phyloP scores from a whole-genome alignment of 331 rosid species.

The Arachis monticola region DNA sequence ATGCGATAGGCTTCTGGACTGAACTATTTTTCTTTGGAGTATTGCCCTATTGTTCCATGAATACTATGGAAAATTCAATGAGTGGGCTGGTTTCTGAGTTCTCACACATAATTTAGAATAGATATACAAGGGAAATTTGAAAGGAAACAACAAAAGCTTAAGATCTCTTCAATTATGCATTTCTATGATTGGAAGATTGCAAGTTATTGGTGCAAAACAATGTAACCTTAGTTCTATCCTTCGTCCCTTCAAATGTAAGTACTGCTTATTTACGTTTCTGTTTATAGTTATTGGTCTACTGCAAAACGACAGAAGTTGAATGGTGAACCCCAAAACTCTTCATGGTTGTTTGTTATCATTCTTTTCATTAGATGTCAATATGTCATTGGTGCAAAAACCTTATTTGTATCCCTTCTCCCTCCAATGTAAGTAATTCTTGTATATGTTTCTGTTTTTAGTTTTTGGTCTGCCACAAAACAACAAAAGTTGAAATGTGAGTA shows the following conservation, averaged over 20 bases:
- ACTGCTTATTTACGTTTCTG: neutral
- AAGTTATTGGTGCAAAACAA: constrained; percentile 12
- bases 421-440: neutral
- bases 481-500: neutral
- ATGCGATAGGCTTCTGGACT: neutral
- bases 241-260: constrained; percentile 7
- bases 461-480: constrained; percentile 6
- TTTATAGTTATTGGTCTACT: neutral
- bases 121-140: constrained; percentile 1
- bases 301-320: constrained; percentile 12
- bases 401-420: neutral
- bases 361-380: neutral
- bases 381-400: constrained; percentile 11
- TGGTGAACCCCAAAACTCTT: neutral
- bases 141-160: neutral
- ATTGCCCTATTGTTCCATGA: neutral
- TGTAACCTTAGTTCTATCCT: neutral
- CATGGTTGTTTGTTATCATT: constrained; percentile 2
- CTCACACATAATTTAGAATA: constrained; percentile 3
- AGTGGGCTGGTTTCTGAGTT: constrained; percentile 20
- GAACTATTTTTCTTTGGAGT: neutral
- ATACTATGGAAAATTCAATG: neutral
- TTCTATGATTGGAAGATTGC: constrained; percentile 26
- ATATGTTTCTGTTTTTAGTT: neutral
- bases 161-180: constrained; percentile 11